Evolutionary conservation across 139 green algal genomes (phyloP).

Genomic region (Tetradesmus lagerheimii): DNA sequence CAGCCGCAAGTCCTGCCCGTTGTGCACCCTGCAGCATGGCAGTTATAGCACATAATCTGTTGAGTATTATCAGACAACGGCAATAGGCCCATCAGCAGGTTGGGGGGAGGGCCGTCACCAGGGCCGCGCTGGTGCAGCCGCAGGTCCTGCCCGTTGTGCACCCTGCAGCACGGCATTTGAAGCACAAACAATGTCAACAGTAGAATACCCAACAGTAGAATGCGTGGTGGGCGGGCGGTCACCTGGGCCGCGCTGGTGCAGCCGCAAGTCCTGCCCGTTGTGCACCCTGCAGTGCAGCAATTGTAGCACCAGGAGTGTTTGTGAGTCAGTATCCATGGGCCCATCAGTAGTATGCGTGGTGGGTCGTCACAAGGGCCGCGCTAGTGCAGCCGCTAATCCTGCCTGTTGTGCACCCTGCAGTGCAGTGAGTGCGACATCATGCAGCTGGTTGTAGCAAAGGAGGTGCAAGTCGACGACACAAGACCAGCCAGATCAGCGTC

Average conservation of each 20-base stretch:
- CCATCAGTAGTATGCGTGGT: slow-evolving; percentile 12
- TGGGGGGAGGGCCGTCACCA: not conserved
- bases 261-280: slow-evolving; percentile 38
- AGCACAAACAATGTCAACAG: not conserved
- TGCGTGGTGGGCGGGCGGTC: not conserved
- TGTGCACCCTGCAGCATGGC: slow-evolving; percentile 28
- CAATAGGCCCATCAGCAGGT: slow-evolving; percentile 44
- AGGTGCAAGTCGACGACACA: too few species aligned
- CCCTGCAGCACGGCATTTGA: slow-evolving; percentile 23
- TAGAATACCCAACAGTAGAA: not conserved
- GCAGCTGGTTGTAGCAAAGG: too few species aligned
- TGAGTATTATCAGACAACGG: too few species aligned
- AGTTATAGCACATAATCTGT: too few species aligned
- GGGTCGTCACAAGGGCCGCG: not conserved
- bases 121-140: not conserved
- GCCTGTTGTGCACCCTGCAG: slow-evolving; percentile 39
- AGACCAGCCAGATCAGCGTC: too few species aligned
- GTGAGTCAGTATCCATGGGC: too few species aligned
- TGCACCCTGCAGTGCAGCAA: slow-evolving; percentile 35
- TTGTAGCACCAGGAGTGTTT: too few species aligned
- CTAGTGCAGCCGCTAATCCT: slow-evolving; percentile 5
- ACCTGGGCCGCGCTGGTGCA: not conserved
- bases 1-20: slow-evolving; percentile 38
- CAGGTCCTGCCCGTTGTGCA: slow-evolving; percentile 44
- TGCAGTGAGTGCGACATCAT: too few species aligned